Evolutionary conservation across 202 grass and related monocot species (phyloP).

Genomic region (Hordeum pubiflorum): DNA sequence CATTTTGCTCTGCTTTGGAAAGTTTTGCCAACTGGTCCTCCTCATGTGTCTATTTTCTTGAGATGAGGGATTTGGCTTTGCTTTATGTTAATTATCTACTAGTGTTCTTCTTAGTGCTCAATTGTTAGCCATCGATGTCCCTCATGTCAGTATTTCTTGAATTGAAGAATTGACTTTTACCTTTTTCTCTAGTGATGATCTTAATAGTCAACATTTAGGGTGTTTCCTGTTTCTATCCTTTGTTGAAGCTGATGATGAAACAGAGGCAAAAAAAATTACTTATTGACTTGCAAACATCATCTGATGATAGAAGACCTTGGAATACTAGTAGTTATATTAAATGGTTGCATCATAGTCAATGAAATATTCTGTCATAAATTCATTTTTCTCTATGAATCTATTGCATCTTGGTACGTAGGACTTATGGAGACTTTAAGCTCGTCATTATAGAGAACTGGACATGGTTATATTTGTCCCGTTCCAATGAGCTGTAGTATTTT

Average conservation of each 20-base stretch:
- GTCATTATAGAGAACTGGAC: neutral
- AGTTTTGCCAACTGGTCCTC: neutral
- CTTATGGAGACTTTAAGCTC: neutral
- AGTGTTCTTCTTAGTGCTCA: neutral
- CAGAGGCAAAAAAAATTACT: neutral
- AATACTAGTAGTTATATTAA: neutral
- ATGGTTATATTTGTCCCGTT: neutral
- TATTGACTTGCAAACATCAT: neutral
- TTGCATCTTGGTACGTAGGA: neutral
- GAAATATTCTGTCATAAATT: neutral
- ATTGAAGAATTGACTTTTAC: neutral
- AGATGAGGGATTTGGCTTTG: neutral
- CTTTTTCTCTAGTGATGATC: neutral
- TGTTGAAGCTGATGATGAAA: neutral
- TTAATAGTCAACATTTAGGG: neutral
- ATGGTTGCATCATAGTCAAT: neutral
- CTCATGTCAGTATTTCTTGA: too few relatives aligned
- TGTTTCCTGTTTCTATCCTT: neutral
- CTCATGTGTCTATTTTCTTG: neutral
- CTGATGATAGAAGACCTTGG: neutral
- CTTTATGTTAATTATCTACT: neutral
- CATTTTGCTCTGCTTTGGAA: neutral
- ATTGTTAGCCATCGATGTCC: neutral
- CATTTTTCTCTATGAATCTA: neutral
- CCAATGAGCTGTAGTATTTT: neutral